Percentiles rank a stretch among this genome's conserved stretches.
Evolutionary conservation across 2,329 filamentous ascomycete genomes (phyloP).

Genomic region (Alternaria consortialis): DNA sequence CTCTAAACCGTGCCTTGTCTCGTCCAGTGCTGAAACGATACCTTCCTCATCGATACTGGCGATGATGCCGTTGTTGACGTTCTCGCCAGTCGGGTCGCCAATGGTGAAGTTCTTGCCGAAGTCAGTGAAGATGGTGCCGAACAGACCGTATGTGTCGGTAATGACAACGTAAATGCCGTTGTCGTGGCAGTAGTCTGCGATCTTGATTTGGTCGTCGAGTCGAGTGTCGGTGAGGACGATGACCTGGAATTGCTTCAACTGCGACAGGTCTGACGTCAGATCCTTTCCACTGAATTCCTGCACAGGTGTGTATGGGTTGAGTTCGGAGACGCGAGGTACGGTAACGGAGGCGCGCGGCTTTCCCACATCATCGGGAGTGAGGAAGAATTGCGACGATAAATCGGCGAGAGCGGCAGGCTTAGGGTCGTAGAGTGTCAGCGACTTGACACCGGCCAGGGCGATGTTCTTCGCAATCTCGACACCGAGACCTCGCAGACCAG

Average conservation of each 20-base stretch:
- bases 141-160: slow-evolving; percentile 90
- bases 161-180: slow-evolving; percentile 92
- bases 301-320: slow-evolving; percentile 96
- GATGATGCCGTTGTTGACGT: slow-evolving; percentile 85
- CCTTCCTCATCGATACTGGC: slow-evolving; percentile 90
- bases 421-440: slow-evolving; percentile 90
- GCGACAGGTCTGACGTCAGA: slow-evolving; percentile 77
- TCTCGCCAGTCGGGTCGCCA: slow-evolving; percentile 89
- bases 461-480: slow-evolving; percentile 99
- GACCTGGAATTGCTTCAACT: slow-evolving; percentile 90
- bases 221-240: slow-evolving; percentile 89
- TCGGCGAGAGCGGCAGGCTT: slow-evolving; percentile 84
- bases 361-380: slow-evolving; percentile 85
- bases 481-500: slow-evolving; percentile 91
- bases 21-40: slow-evolving; percentile 89
- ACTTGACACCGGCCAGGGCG: slow-evolving; percentile 97
- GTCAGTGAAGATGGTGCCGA: slow-evolving; percentile 95
- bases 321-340: slow-evolving; percentile 86
- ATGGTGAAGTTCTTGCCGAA: slow-evolving; percentile 95
- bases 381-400: slow-evolving; percentile 97
- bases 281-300: slow-evolving; percentile 72
- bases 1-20: slow-evolving; percentile 92
- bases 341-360: slow-evolving; percentile 89
- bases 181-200: slow-evolving; percentile 92
- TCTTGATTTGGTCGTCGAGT: slow-evolving; percentile 79